Percentiles rank a stretch among this genome's conserved stretches.
phyloP scores from a whole-genome alignment of 805 yeast genomes.

The Saccharomycopsis lassenensis region DNA sequence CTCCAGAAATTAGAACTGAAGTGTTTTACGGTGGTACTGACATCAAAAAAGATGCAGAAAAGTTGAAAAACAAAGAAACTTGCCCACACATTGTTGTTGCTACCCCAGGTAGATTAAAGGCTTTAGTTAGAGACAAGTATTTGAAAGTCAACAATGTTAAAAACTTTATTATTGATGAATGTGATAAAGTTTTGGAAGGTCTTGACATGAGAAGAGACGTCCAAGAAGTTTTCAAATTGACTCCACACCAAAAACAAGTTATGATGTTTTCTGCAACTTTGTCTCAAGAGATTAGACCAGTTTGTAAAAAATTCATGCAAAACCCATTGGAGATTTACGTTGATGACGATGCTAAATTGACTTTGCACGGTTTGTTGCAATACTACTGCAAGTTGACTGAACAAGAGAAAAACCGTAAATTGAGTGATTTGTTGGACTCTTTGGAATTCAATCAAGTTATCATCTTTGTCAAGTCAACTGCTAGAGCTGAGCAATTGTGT shows the following conservation, averaged over 20 bases:
- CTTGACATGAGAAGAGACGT: conserved; percentile 96
- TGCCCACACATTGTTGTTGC: conserved; percentile 96
- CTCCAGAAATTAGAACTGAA: conserved; percentile 95
- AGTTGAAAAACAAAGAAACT: conserved; percentile 82
- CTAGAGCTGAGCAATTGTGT: conserved; percentile 87
- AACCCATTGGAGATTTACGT: conserved; percentile 95
- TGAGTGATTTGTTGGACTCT: conserved; percentile 85
- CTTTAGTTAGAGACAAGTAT: conserved; percentile 83
- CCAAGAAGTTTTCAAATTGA: conserved; percentile 93
- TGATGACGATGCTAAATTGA: conserved; percentile 94
- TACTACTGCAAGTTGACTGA: conserved; percentile 84
- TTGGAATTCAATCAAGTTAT: conserved; percentile 97
- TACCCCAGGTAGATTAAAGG: conserved; percentile 96
- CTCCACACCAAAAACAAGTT: conserved; percentile 97
- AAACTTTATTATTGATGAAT: conserved; percentile 93
- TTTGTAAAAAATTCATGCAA: conserved; percentile 96
- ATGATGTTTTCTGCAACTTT: conserved; percentile 99
- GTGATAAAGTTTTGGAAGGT: conserved; percentile 93
- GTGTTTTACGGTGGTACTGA: conserved; percentile 96
- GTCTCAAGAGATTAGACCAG: conserved; percentile 87
- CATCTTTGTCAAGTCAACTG: conserved; percentile 84
- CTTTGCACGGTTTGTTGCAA: conserved; percentile 97
- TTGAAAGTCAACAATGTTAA: conserved; percentile 81
- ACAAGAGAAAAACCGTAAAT: conserved; percentile 84
- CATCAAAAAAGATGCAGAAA: conserved; percentile 73